These are phyloP conservation scores for Barnettozyma sp. DNA, from an alignment of 805 yeast genomes.

Conservation along the genomic window DNA sequence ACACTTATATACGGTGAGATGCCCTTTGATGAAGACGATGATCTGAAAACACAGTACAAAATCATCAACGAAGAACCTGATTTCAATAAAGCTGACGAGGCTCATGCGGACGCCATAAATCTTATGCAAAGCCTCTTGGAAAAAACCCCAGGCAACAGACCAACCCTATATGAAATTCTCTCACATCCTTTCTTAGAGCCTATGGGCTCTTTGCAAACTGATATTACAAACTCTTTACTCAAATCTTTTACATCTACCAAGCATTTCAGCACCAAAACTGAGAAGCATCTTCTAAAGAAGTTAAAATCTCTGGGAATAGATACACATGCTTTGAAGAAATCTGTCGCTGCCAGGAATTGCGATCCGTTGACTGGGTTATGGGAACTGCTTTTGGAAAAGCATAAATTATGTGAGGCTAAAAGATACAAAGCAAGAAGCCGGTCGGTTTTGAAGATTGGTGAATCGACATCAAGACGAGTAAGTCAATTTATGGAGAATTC, in stretches of 20 bases:
- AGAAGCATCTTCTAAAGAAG: slow-evolving; percentile 52
- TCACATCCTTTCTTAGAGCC: slow-evolving; percentile 43
- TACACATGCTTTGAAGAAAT: slow-evolving; percentile 47
- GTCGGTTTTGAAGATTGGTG: slow-evolving; percentile 27
- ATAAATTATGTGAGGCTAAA: slow-evolving; percentile 26
- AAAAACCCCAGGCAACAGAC: slow-evolving; percentile 63
- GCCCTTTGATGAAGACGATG: slow-evolving; percentile 88
- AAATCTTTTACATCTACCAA: slow-evolving; percentile 30
- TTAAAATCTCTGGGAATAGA: slow-evolving; percentile 59
- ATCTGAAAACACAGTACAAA: slow-evolving; percentile 47
- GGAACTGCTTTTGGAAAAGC: slow-evolving; percentile 54
- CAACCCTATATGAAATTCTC: slow-evolving; percentile 46
- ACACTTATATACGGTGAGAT: slow-evolving; percentile 79
- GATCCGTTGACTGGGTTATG: slow-evolving; percentile 73
- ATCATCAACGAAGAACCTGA: slow-evolving; percentile 62
- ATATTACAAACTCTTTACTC: slow-evolving; percentile 31
- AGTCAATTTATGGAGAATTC: slow-evolving; percentile 23
- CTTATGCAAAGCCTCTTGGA: slow-evolving; percentile 49
- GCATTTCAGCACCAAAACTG: slow-evolving; percentile 55
- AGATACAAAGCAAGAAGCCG: slow-evolving; percentile 30
- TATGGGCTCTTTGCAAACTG: slow-evolving; percentile 36
- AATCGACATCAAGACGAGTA: slow-evolving; percentile 24
- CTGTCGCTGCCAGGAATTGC: slow-evolving; percentile 52
- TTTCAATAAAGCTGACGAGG: slow-evolving; percentile 41
- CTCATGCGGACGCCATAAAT: slow-evolving; percentile 41